Evolutionary conservation across 2,329 filamentous ascomycete species (phyloP), one percentile per base, ranked within the genome.

Genomic region (Pseudofabraea citricarpa): DNA sequence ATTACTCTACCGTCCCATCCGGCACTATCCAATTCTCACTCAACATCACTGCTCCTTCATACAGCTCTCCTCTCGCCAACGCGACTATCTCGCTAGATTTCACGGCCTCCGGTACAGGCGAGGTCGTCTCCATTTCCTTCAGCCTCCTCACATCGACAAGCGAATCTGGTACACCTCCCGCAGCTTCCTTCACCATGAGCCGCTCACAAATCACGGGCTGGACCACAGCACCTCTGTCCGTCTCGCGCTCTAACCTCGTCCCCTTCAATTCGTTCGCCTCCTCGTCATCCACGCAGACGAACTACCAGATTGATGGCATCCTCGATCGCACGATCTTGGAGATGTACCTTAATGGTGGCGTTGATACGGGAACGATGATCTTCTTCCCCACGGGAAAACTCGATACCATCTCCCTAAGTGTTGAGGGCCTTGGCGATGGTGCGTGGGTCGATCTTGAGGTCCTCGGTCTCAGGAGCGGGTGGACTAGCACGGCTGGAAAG

Each of bases 291-390:
- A 8, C 35, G 15, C 21, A 18, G 19, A 20, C 21, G 10, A 38
- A 21, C 3, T 44, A 31, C 19, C 16, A 38, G 16, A 13, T 78
- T 38, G 65, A 66, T 42, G 69, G 68, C 1, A 64, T 78, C 7
- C 61, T 77, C 4, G 75, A 79, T 53, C 62, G 72, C 9, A 70
- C 66, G 13, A 69, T 79, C 23, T 59, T 75, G n/a, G 75, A 79
- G 56, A 56, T 77, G 5, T 78, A 76, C 50, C 44, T 76, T 23
- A 69, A 74, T 40, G 67, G 67, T 2, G 74, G 73, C 0, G 62
- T 70, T 42, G 65, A 70, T 41, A 65, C 63, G 18, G 74, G 61
- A 1, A 77, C 74, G 3, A 63, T 67, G 26, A 61, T 66, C 1
- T 76, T 75, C 54, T 78, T 70, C 56, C 68, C 74, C 0, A 61